A percentile compares a stretch with the other conserved stretches of the same genome.
These are phyloP conservation scores for Akanthomyces muscarius DNA, from an alignment of 2,329 filamentous ascomycete genomes.

Conservation along the genomic window DNA sequence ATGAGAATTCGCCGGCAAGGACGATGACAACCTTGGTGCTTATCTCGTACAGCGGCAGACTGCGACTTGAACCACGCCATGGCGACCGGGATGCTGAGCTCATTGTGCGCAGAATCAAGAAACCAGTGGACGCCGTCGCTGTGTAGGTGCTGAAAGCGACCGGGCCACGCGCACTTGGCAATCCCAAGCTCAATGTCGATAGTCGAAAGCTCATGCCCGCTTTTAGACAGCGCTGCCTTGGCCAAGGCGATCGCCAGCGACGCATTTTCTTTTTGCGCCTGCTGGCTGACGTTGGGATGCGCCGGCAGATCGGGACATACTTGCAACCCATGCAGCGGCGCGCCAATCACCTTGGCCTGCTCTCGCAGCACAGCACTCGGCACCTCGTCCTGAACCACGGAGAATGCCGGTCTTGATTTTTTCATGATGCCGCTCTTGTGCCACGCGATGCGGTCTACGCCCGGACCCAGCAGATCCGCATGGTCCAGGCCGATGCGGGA, in stretches of 20 bases:
- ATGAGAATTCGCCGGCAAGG: background rate
- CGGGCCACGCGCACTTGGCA: constrained; percentile 2
- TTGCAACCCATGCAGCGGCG: constrained; percentile 26
- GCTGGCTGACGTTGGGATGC: background rate
- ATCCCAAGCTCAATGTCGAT: background rate
- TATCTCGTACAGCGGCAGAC: background rate
- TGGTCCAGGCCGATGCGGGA: constrained; percentile 47
- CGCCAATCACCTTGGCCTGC: constrained; percentile 33
- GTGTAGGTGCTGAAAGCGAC: constrained; percentile 12
- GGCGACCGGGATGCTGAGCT: constrained; percentile 8
- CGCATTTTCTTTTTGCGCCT: background rate
- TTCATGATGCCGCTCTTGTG: constrained; percentile 51
- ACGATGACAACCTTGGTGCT: background rate
- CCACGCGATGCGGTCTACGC: constrained; percentile 46
- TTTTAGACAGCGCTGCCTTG: background rate
- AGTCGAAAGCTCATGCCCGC: background rate
- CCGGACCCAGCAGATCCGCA: constrained; percentile 38
- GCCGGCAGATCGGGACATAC: background rate
- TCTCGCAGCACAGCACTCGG: constrained; percentile 30
- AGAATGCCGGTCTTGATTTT: constrained; percentile 34
- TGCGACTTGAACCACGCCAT: background rate
- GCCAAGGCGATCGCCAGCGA: constrained; percentile 19
- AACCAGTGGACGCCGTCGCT: constrained; percentile 5
- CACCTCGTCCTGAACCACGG: constrained; percentile 30
- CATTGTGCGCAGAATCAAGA: constrained; percentile 11